Evolutionary conservation across 768 basidiomycete species (phyloP), one percentile per base, ranked within the genome.

Genomic region (Amanita rubescens): DNA sequence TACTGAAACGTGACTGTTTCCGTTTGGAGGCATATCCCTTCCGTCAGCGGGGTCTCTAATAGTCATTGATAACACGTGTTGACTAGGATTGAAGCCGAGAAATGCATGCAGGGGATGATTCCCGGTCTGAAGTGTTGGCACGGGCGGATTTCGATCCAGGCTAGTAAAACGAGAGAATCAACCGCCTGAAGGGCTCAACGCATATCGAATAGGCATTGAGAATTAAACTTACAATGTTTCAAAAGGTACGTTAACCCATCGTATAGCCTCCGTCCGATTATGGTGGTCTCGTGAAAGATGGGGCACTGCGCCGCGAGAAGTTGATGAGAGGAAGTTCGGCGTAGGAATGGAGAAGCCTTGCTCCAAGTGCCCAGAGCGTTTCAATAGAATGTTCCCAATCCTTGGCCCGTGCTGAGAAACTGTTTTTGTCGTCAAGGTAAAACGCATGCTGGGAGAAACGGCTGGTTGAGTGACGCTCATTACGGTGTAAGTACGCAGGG

Each of bases 11-110:
- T 77, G 70, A 5, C 71, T 58, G 33, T 82, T 79, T 3, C 82
- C 80, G 57, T 90, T 92, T 0, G 87, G 71, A 0, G 90, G 89
- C 78, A 89, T 84, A 57, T 82, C 82, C 41, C 77, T 69, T 5
- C 66, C 70, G 63, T 89, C 83, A 37, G 70, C 65, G 0, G 87
- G 85, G 69, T 92, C 82, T 17, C 90, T 74, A 9, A 82, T 68
- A 1, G 80, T 75, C 62, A 90, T 69, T 0, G 80, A 79, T 0
- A 86, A 27, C 1, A 89, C 65, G 51, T 85, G 80, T 34, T 69
- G 60, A 1, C 60, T 57, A 0, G 70, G 68, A 3, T 67, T 62
- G 58, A 78, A 85, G 14, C 85, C 85, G 12, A 90, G 69, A 54
- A 86, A 85, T 1, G 62, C 68, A 57, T 90, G 88, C n/a, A 90